phyloP scores from a whole-genome alignment of 768 basidiomycete species.

The Leccinum barrowsii region DNA sequence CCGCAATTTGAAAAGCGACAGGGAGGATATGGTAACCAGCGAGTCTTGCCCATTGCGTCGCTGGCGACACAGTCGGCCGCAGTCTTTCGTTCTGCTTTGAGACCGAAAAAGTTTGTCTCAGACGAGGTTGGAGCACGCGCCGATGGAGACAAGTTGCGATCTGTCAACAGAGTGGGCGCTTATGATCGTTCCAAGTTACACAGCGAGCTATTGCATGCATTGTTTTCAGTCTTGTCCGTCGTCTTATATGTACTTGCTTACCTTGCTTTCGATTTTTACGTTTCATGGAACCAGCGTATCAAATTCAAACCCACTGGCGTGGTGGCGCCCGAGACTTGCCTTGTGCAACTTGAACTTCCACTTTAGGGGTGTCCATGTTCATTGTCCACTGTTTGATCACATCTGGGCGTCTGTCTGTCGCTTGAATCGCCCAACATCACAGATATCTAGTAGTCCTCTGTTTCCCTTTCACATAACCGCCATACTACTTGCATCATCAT shows the following conservation, averaged over 20 bases:
- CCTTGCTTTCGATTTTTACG: background rate
- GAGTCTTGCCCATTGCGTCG: conserved; percentile 41
- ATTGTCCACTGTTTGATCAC: no score
- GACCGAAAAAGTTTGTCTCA: conserved; percentile 64
- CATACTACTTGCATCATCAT: background rate
- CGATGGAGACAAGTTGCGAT: conserved; percentile 22
- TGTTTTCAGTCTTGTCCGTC: background rate
- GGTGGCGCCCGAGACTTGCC: no score
- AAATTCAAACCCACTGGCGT: no score
- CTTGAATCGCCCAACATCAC: background rate
- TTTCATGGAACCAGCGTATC: no score
- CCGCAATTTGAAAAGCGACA: conserved; percentile 61
- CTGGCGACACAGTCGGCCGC: conserved; percentile 39
- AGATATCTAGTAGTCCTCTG: background rate
- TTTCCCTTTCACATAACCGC: background rate
- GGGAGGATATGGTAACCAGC: conserved; percentile 74
- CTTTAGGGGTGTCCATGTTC: no score
- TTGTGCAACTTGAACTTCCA: no score
- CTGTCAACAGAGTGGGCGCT: conserved; percentile 19
- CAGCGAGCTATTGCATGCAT: background rate
- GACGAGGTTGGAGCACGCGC: conserved; percentile 25
- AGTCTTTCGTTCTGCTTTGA: conserved; percentile 44
- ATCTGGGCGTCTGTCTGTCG: background rate
- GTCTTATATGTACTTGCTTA: background rate
- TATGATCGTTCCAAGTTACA: no score